Conservation (phyloP, 768 basidiomycete species). For the Auriculariales sp. region DNA sequence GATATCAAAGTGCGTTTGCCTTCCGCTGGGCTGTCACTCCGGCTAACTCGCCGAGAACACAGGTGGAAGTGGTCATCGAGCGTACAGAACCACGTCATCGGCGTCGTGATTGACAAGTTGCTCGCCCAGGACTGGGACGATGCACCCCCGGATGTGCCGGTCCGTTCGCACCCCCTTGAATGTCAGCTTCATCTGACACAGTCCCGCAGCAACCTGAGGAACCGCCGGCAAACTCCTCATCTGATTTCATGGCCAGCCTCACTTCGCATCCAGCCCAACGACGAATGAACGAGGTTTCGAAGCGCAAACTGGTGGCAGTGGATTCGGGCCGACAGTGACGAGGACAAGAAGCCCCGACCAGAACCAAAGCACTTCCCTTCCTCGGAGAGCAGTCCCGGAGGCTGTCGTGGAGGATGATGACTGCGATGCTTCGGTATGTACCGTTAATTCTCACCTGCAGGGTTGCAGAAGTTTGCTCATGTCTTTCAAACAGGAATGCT, state of each 20-base stretch:
- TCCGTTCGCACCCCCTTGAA: too few species aligned
- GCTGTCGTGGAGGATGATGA: not conserved
- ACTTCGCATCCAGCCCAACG: too few species aligned
- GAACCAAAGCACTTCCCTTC: too few species aligned
- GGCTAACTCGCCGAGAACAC: not conserved
- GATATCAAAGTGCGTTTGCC: constrained; percentile 24
- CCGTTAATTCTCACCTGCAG: too few species aligned
- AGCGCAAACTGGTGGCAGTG: not conserved
- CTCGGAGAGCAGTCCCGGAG: not conserved
- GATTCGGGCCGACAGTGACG: not conserved
- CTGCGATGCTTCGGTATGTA: not conserved
- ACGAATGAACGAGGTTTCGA: not conserved
- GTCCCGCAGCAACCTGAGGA: too few species aligned
- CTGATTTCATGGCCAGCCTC: too few species aligned
- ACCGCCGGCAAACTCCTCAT: too few species aligned
- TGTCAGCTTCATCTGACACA: too few species aligned
- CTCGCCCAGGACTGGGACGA: constrained; percentile 33
- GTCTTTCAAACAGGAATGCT: too few species aligned
- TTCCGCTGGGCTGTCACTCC: not conserved
- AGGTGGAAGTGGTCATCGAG: constrained; percentile 41
- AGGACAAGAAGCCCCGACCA: not conserved
- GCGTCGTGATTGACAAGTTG: constrained; percentile 36
- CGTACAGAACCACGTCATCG: constrained; percentile 40
- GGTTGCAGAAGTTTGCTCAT: too few species aligned
- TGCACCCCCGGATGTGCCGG: not conserved